Evolutionary conservation across 768 basidiomycete species (phyloP), one percentile per base, ranked within the genome.

Genomic region (Suillus clintonianus): DNA sequence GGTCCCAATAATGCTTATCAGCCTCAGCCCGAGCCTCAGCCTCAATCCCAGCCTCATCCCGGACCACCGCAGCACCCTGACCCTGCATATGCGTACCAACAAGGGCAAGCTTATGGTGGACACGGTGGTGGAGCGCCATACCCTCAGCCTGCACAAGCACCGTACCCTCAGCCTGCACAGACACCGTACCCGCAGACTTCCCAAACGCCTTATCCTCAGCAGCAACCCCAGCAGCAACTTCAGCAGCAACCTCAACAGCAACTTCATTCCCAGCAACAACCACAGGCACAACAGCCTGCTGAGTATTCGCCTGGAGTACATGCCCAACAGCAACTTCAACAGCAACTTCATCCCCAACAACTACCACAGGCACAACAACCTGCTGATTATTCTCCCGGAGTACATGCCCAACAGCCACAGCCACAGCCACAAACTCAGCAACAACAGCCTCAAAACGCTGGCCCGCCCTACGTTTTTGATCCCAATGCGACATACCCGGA

Each of bases 401-500:
- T 59, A 43, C 64, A 69, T 48, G 61, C 68, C 24, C 70, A 74
- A 62, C 74, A 13, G 62, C 68, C 34, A 36, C 66, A 62, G 50
- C 55, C 8, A 4, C 54, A 39, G 70, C 68, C 51, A 62, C 74
- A 13, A 67, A 66, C 37, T 36, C 66, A 62, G 55, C 80, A 79
- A 60, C 76, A 69, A 24, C 71, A 71, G 39, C 62, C 71, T 7
- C 67, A 66, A 41, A 66, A 63, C 36, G 15, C 64, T 39, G 82
- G 81, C 22, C 83, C 84, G 10, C 85, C 85, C 15, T 86, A 78
- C 61, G 74, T 78, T 10, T 94, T 83, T 70, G 86, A 92, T 67
- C 89, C 91, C 5, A 82, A 79, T 34, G 78, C 80, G 56, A 86
- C 86, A 24, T 95, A 95, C 68, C 76, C 86, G 17, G 92, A 95